These are phyloP conservation scores for Apodospora peruviana DNA, from an alignment of 495 filamentous ascomycete species.

Conservation along the genomic window DNA sequence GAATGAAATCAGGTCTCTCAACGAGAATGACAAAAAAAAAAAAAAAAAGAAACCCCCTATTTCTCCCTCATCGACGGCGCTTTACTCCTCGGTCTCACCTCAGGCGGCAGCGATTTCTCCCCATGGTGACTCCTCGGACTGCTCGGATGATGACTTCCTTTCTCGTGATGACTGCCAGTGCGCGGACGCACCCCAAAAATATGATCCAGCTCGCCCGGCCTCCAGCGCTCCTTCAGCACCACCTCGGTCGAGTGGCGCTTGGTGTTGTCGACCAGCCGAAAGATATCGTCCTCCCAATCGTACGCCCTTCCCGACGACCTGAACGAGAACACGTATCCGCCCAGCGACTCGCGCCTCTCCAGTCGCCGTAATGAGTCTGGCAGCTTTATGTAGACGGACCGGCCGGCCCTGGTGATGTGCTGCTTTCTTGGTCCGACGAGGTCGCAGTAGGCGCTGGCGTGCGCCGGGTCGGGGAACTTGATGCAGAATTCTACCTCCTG, in stretches of 20 bases:
- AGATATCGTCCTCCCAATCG: not conserved
- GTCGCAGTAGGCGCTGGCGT: not conserved
- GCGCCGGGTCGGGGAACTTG: not conserved
- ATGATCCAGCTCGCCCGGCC: not conserved
- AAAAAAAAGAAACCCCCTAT: no score
- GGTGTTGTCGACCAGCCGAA: not conserved
- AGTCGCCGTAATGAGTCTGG: not conserved
- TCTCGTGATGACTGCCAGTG: no score
- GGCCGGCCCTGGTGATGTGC: not conserved
- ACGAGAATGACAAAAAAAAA: no score
- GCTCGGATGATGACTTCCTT: not conserved
- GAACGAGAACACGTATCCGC: not conserved
- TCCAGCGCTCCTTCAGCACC: not conserved
- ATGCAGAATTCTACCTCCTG: not conserved
- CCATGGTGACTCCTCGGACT: no score
- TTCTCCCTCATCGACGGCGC: no score
- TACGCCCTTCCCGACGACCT: not conserved
- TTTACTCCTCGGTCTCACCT: no score
- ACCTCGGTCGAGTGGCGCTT: not conserved
- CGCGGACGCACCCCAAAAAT: not conserved
- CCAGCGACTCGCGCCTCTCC: not conserved
- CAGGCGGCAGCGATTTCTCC: no score
- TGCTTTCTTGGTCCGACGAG: not conserved
- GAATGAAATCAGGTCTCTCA: no score
- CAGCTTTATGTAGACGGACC: not conserved